Evolutionary conservation across 257 asterid genomes (phyloP).

Genomic region (Przewalskia tangutica): DNA sequence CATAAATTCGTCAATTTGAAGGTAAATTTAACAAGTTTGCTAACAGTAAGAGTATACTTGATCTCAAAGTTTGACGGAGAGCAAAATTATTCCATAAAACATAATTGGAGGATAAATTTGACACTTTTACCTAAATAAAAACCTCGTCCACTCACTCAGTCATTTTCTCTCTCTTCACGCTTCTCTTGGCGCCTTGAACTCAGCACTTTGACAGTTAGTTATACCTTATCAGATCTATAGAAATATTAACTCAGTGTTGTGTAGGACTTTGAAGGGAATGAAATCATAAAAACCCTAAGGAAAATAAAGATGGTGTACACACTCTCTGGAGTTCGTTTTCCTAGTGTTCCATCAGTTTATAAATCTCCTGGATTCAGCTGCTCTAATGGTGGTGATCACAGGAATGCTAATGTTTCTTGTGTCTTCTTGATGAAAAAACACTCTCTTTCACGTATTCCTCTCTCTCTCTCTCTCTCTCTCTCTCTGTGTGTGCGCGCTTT

Average conservation of each 20-base stretch:
- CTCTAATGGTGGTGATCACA: slow-evolving; percentile 18
- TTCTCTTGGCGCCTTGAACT: slow-evolving; percentile 33
- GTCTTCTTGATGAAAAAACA: slow-evolving; percentile 27
- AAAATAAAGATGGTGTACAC: slow-evolving; percentile 49
- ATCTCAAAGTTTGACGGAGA: no score
- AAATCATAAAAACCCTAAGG: neutral
- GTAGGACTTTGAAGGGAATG: neutral
- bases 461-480: neutral
- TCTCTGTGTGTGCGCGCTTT: neutral
- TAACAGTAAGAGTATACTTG: no score
- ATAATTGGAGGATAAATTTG: no score
- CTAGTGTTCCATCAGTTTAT: slow-evolving; percentile 37
- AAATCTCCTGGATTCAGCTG: slow-evolving; percentile 32
- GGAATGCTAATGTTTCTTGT: slow-evolving; percentile 15
- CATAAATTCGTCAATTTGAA: no score
- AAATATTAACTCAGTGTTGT: neutral
- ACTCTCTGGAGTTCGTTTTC: slow-evolving; percentile 52
- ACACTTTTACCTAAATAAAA: neutral
- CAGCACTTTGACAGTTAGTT: slow-evolving; percentile 4
- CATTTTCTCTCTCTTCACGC: slow-evolving; percentile 27
- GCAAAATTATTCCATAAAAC: no score
- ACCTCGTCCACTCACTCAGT: neutral
- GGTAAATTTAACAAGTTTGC: no score
- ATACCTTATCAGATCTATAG: neutral
- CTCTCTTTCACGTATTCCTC: slow-evolving; percentile 30